A percentile compares a stretch with the other conserved stretches of the same genome.
Conservation (phyloP, 345 rosid species). For the Gynandropsis gynandra region DNA sequence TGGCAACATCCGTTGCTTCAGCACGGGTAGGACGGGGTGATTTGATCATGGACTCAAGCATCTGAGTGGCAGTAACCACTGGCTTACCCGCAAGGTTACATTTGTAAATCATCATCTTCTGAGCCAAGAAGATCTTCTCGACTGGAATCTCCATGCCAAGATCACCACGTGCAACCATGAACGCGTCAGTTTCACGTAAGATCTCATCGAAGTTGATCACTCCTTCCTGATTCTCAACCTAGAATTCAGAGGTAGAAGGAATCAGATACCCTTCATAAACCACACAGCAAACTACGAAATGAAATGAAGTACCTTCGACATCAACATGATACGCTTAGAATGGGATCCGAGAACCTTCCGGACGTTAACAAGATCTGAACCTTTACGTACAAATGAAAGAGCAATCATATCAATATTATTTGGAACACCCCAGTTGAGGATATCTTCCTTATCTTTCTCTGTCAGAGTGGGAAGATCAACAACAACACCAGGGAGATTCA, state of each 20-base stretch:
- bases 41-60: constrained; percentile 93
- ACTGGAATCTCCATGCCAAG: constrained; percentile 94
- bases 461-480: constrained; percentile 90
- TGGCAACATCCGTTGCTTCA: constrained; percentile 91
- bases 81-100: constrained; percentile 89
- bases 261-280: constrained; percentile 10
- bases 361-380: constrained; percentile 81
- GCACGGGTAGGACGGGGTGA: constrained; percentile 92
- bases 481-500: constrained; percentile 87
- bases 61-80: constrained; percentile 86
- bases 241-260: neutral
- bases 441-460: constrained; percentile 83
- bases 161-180: constrained; percentile 97
- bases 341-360: constrained; percentile 77
- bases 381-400: constrained; percentile 88
- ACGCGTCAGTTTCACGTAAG: constrained; percentile 81
- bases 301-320: constrained; percentile 66
- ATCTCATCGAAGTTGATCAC: constrained; percentile 90
- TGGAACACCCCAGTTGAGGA: constrained; percentile 79
- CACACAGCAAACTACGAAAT: neutral
- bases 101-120: constrained; percentile 94
- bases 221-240: constrained; percentile 95
- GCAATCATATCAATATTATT: constrained; percentile 84
- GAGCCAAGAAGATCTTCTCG: constrained; percentile 89
- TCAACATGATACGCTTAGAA: constrained; percentile 60